Percentiles rank a stretch among this genome's conserved stretches.
Evolutionary conservation across 345 rosid species (phyloP).

Genomic region (Eucalyptus pauciflora): DNA sequence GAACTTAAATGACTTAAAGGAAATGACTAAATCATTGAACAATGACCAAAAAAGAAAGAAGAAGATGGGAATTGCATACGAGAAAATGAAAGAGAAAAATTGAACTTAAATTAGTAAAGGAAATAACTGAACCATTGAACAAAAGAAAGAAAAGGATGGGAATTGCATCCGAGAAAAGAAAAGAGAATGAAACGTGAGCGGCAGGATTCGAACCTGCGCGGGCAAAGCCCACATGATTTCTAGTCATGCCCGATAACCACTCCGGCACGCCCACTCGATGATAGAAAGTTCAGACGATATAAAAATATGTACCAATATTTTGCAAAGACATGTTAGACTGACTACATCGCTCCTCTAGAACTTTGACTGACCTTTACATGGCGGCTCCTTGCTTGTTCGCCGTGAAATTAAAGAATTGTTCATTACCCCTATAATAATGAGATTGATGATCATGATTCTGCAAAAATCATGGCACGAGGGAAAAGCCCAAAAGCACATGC

Average conservation of each 20-base stretch:
- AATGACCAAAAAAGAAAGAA: no score
- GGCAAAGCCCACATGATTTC: constrained; percentile 89
- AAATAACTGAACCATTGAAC: background rate
- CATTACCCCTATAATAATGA: background rate
- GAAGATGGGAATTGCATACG: no score
- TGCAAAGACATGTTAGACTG: rapidly evolving
- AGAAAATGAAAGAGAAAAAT: no score
- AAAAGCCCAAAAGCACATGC: background rate
- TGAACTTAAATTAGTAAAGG: no score
- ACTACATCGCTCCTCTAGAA: background rate
- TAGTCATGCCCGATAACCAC: constrained; percentile 84
- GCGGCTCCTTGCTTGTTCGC: background rate
- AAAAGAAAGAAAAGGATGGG: background rate
- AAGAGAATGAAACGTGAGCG: constrained; percentile 13
- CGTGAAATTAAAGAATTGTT: background rate
- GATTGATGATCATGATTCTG: background rate
- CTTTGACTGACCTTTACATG: background rate
- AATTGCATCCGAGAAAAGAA: background rate
- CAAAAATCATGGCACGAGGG: background rate
- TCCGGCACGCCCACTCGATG: constrained; percentile 37
- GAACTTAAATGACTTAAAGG: no score
- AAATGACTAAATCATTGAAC: no score
- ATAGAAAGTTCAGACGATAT: rapidly evolving
- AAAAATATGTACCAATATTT: rapidly evolving
- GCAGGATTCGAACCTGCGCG: constrained; percentile 91